phyloP scores from a whole-genome alignment of 768 basidiomycete species.

The Crucibulum laeve region DNA sequence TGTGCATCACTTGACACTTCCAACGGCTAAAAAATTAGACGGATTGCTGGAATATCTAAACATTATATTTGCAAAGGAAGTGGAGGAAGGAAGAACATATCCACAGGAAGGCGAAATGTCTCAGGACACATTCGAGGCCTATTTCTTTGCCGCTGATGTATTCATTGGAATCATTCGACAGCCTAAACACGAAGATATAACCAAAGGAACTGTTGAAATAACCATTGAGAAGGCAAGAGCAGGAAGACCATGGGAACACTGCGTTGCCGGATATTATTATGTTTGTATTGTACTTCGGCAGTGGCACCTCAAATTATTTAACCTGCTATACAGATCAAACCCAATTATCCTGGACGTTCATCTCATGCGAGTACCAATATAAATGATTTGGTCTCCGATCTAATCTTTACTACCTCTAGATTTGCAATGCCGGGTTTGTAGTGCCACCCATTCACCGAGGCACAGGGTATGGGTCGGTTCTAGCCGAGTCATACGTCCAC shows the following conservation, averaged over 20 bases:
- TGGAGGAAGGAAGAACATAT: conserved; percentile 77
- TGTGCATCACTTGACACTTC: conserved; percentile 49
- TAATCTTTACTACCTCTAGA: conserved; percentile 36
- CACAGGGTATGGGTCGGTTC: conserved; percentile 59
- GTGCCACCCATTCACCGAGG: conserved; percentile 62
- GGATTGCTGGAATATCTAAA: conserved; percentile 61
- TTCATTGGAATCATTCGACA: conserved; percentile 55
- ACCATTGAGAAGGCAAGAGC: conserved; percentile 40
- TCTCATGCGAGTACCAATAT: conserved; percentile 67
- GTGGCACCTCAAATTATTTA: conserved; percentile 5
- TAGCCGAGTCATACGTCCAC: conserved; percentile 76
- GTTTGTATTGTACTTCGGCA: conserved; percentile 32
- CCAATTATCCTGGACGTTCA: conserved; percentile 87
- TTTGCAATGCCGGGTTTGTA: conserved; percentile 89
- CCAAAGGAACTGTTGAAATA: conserved; percentile 15
- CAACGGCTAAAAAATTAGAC: conserved; percentile 29
- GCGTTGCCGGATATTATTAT: conserved; percentile 77
- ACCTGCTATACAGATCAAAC: conserved; percentile 49
- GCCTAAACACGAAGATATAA: conserved; percentile 13
- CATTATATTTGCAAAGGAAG: conserved; percentile 62
- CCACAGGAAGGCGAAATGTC: conserved; percentile 69
- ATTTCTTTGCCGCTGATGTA: conserved; percentile 77
- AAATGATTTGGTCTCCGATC: background rate
- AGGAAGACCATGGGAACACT: conserved; percentile 60
- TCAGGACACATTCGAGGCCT: conserved; percentile 57